Evolutionary conservation across 495 filamentous ascomycete species (phyloP).

Genomic region (Friedmanniomyces endolithicus): DNA sequence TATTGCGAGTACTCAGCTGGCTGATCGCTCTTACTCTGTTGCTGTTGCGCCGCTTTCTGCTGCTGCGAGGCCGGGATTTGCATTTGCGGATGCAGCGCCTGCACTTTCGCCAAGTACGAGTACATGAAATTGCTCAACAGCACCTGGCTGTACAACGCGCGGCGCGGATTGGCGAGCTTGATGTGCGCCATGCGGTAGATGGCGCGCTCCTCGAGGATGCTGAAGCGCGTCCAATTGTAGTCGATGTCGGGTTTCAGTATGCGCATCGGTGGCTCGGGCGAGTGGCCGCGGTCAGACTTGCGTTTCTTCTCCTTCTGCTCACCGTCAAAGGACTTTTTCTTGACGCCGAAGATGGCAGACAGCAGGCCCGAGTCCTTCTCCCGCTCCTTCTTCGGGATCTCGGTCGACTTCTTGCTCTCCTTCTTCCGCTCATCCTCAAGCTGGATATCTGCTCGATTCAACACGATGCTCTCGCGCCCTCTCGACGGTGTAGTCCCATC

Average conservation of each 20-base stretch:
- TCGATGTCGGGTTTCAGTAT: conserved; percentile 73
- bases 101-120: conserved; percentile 94
- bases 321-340: conserved; percentile 66
- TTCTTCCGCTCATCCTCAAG: conserved; percentile 77
- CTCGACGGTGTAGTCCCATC: conserved; percentile 39
- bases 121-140: conserved; percentile 99
- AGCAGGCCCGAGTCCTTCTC: conserved; percentile 75
- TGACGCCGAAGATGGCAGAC: conserved; percentile 75
- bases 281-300: conserved; percentile 56
- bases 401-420: conserved; percentile 55
- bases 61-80: conserved; percentile 50
- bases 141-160: conserved; percentile 87
- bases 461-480: conserved; percentile 68
- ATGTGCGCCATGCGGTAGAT: conserved; percentile 99
- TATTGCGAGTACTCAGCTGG: conserved; percentile 51
- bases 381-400: conserved; percentile 81
- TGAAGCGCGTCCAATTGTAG: conserved; percentile 91
- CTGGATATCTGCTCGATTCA: conserved; percentile 64
- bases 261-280: conserved; percentile 61
- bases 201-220: conserved; percentile 87
- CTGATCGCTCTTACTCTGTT: conserved; percentile 43
- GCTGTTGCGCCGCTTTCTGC: conserved; percentile 45
- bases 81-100: conserved; percentile 92
- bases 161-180: conserved; percentile 91
- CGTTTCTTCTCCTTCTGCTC: conserved; percentile 53